Evolutionary conservation across 2,329 filamentous ascomycete genomes (phyloP).

Genomic region (Paecilomyces variotii): DNA sequence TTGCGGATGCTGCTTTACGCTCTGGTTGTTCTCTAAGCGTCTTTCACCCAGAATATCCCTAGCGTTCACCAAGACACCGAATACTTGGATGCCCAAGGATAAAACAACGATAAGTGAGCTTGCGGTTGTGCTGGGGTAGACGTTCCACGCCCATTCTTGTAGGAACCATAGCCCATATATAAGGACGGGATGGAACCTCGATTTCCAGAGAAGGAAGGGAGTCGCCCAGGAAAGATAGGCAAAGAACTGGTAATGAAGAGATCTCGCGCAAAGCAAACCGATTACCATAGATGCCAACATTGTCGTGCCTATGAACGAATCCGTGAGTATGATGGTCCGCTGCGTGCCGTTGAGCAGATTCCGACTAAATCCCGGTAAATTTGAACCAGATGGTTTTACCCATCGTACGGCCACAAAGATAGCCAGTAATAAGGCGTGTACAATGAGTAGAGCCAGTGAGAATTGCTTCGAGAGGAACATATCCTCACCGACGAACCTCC

Average conservation of each 20-base stretch:
- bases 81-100: conserved; percentile 59
- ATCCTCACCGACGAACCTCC: conserved; percentile 86
- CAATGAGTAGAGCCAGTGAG: conserved; percentile 55
- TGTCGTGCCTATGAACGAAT: conserved; percentile 66
- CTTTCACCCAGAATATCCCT: conserved; percentile 12
- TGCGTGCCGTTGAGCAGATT: conserved; percentile 46
- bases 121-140: conserved; percentile 68
- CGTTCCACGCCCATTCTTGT: conserved; percentile 92
- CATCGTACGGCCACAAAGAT: conserved; percentile 62
- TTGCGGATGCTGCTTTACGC: conserved; percentile 15
- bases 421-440: conserved; percentile 59
- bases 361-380: conserved; percentile 47
- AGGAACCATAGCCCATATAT: conserved; percentile 63
- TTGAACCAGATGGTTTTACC: conserved; percentile 59
- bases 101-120: conserved; percentile 64
- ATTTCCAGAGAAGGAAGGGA: conserved; percentile 78
- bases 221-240: conserved; percentile 84
- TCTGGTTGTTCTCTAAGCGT: conserved; percentile 1
- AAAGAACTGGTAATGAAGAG: conserved; percentile 93
- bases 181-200: conserved; percentile 58
- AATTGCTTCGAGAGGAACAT: conserved; percentile 66
- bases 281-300: conserved; percentile 69
- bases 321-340: conserved; percentile 54
- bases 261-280: conserved; percentile 77
- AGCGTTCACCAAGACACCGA: conserved; percentile 47